A percentile compares a stretch with the other conserved stretches of the same genome.
Evolutionary conservation across 352 stramenopile genomes (phyloP).

Genomic region (Globisporangium uncinulatum): DNA sequence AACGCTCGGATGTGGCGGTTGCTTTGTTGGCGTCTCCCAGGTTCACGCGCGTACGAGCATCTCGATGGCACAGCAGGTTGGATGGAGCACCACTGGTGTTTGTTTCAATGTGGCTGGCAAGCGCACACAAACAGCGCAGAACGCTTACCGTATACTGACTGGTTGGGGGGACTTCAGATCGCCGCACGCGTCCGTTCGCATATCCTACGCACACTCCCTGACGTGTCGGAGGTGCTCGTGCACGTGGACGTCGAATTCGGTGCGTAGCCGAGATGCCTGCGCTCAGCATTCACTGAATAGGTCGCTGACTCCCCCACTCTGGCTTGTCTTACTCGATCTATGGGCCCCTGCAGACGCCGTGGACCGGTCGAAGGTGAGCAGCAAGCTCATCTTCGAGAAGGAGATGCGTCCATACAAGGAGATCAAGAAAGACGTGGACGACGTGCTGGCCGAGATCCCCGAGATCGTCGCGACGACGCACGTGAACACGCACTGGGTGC

Average conservation of each 20-base stretch:
- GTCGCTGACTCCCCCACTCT: neutral
- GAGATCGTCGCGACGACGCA: constrained; percentile 72
- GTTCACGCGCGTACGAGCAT: constrained; percentile 75
- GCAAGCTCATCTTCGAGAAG: constrained; percentile 34
- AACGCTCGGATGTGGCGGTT: neutral
- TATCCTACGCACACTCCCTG: constrained; percentile 57
- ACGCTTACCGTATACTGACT: neutral
- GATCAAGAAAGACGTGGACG: constrained; percentile 65
- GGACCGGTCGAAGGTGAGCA: constrained; percentile 16
- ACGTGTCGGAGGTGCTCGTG: constrained; percentile 87
- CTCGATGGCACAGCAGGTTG: constrained; percentile 77
- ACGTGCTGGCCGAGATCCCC: constrained; percentile 51
- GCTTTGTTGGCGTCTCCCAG: constrained; percentile 14
- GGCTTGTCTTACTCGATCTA: neutral
- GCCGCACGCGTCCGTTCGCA: constrained; percentile 53
- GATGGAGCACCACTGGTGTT: too few species aligned
- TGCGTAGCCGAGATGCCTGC: constrained; percentile 13
- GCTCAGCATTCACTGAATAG: neutral
- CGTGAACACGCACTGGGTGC: constrained; percentile 79
- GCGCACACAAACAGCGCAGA: neutral
- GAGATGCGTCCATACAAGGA: constrained; percentile 72
- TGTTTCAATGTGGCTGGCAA: too few species aligned
- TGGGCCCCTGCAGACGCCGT: constrained; percentile 15
- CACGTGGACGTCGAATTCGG: constrained; percentile 77
- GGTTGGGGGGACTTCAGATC: constrained; percentile 41